Evolutionary conservation across 164 flowering plant species (phyloP).

Genomic region (Kingdonia uniflora): DNA sequence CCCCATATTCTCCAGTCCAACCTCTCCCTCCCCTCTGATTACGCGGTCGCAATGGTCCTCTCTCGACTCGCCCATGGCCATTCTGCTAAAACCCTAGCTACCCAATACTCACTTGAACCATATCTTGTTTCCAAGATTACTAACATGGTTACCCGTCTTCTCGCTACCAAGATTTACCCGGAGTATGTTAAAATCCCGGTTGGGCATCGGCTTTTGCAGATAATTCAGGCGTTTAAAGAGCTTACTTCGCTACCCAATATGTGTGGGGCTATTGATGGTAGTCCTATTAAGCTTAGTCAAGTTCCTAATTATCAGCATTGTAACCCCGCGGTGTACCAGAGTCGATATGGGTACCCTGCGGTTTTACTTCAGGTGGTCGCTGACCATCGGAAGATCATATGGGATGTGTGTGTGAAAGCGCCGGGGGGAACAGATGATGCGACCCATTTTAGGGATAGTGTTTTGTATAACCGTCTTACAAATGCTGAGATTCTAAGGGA

Average conservation of each 20-base stretch:
- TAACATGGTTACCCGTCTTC: conserved; percentile 76
- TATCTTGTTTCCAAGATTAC: conserved; percentile 81
- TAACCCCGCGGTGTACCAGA: conserved; percentile 21
- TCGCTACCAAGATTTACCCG: conserved; percentile 78
- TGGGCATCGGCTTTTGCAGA: conserved; percentile 45
- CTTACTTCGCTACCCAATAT: conserved; percentile 64
- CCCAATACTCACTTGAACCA: conserved; percentile 66
- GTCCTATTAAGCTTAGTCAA: conserved; percentile 33
- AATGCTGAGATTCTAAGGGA: conserved; percentile 81
- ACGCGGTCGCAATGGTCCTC: conserved; percentile 87
- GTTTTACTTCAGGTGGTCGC: conserved; percentile 80
- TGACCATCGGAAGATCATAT: conserved; percentile 74
- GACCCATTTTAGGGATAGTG: conserved; percentile 76
- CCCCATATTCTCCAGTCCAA: conserved; percentile 67
- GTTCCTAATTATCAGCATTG: conserved; percentile 14
- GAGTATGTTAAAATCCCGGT: conserved; percentile 70
- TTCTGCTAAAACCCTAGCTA: conserved; percentile 49
- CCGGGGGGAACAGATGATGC: conserved; percentile 78
- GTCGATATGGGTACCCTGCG: conserved; percentile 43
- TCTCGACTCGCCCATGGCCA: conserved; percentile 73
- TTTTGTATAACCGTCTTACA: conserved; percentile 54
- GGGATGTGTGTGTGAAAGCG: conserved; percentile 95
- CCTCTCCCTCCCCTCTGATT: conserved; percentile 77
- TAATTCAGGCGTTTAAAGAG: conserved; percentile 63
- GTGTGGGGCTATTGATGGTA: conserved; percentile 76